These are phyloP conservation scores for Populus davidiana DNA, from an alignment of 345 rosid species.

Conservation along the genomic window DNA sequence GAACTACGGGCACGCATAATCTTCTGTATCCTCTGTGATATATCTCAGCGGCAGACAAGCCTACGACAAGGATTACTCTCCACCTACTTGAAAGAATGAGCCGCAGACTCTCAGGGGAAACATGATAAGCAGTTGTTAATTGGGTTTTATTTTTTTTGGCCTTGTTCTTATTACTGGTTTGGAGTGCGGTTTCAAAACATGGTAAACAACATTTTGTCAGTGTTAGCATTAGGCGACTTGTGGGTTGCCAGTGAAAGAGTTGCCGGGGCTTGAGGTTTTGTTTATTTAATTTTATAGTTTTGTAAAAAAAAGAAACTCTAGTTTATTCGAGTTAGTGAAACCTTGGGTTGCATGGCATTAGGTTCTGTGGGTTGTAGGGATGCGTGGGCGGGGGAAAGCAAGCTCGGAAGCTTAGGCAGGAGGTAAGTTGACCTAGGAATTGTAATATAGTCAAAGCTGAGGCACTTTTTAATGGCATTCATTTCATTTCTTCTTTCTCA, in stretches of 20 bases:
- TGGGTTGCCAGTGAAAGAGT: not conserved
- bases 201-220: not conserved
- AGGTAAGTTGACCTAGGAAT: not conserved
- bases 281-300: not conserved
- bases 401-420: not conserved
- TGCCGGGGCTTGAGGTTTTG: not conserved
- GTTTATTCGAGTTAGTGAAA: not conserved
- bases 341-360: not conserved
- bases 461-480: not conserved
- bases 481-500: not conserved
- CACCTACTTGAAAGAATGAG: not conserved
- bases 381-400: not conserved
- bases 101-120: not conserved
- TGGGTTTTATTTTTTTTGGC: not conserved
- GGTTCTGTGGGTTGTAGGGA: too few relatives aligned
- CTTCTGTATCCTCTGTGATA: not conserved
- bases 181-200: not conserved
- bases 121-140: not conserved
- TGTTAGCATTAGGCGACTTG: not conserved
- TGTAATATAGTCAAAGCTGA: slow-evolving; percentile 15
- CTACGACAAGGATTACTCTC: not conserved
- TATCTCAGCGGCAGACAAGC: not conserved
- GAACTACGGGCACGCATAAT: not conserved
- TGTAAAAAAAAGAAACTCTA: not conserved
- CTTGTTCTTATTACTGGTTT: not conserved